Percentiles rank a stretch among this genome's conserved stretches.
phyloP scores from a whole-genome alignment of 176 grass and related monocot species.

The Tillandsia fasciculata region DNA sequence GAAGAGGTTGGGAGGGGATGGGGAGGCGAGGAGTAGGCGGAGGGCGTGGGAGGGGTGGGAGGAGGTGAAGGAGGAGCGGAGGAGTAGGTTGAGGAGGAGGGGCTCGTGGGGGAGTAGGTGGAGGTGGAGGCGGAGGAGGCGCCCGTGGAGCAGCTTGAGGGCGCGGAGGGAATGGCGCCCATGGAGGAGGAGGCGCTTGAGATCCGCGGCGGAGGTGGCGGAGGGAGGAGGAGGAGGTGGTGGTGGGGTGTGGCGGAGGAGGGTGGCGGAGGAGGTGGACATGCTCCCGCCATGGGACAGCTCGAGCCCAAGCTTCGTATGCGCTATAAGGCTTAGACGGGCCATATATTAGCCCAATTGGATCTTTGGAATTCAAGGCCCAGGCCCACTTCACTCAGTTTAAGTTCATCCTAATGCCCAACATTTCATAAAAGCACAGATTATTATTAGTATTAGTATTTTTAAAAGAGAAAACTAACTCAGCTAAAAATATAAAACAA shows the following conservation, averaged over 20 bases:
- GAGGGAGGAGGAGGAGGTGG: background rate
- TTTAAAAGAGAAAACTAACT: too few species aligned
- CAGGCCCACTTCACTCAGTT: too few species aligned
- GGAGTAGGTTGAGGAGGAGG: conserved; percentile 25
- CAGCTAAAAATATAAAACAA: too few species aligned
- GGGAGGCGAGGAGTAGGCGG: conserved; percentile 2
- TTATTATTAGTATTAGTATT: too few species aligned
- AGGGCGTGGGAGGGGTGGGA: conserved; percentile 7
- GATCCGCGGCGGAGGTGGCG: background rate
- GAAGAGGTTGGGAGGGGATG: conserved; percentile 14
- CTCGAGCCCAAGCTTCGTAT: too few species aligned
- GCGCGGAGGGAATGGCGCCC: conserved; percentile 14
- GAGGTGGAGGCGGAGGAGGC: conserved; percentile 18
- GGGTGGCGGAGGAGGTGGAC: background rate
- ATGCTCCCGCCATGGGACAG: background rate
- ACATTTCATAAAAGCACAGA: too few species aligned
- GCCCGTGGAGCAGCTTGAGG: conserved; percentile 30
- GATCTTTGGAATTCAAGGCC: too few species aligned
- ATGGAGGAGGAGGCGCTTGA: conserved; percentile 17
- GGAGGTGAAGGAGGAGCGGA: conserved; percentile 40
- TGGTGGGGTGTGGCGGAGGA: background rate
- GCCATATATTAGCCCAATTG: too few species aligned
- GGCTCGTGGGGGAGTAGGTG: conserved; percentile 3
- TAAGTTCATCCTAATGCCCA: too few species aligned
- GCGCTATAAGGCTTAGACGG: too few species aligned